Evolutionary conservation across 345 rosid genomes (phyloP).

Genomic region (Eucalyptus coolabah): DNA sequence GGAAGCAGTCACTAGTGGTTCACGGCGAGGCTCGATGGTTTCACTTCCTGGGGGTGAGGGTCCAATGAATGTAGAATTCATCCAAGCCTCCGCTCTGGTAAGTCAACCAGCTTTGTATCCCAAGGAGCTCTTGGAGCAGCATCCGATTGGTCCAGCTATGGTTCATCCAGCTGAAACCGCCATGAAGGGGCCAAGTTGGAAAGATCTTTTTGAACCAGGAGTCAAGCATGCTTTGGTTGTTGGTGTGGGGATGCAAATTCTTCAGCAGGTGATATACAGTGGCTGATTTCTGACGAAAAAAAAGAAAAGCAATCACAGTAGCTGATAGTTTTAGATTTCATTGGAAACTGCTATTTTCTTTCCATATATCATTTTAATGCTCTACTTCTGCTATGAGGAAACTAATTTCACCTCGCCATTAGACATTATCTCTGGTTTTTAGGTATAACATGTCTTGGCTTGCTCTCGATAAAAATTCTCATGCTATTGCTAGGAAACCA

Average conservation of each 20-base stretch:
- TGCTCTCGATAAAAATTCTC: not conserved
- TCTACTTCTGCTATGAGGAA: not conserved
- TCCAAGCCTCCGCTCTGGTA: constrained; percentile 4
- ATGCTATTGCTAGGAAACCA: not conserved
- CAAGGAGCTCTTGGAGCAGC: constrained; percentile 5
- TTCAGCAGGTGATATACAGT: not conserved
- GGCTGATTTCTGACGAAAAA: not conserved
- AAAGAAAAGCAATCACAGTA: too few species aligned
- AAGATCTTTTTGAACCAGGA: constrained; percentile 7
- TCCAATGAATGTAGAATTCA: not conserved
- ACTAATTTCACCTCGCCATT: not conserved
- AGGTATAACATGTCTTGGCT: not conserved
- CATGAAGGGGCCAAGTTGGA: constrained; percentile 3
- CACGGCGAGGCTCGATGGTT: not conserved
- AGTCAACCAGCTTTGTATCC: constrained; percentile 1
- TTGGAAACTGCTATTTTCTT: not conserved
- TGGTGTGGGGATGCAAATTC: constrained; percentile 3
- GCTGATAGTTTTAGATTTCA: not conserved
- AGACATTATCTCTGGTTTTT: not conserved
- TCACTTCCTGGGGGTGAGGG: not conserved
- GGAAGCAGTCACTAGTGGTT: not conserved
- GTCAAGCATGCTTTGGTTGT: constrained; percentile 5
- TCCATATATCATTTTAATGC: not conserved
- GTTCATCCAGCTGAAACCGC: not conserved
- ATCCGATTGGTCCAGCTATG: constrained; percentile 8